Base-by-base conservation (phyloP, 108 stramenopile species). In the Conticribra weissflogii region DNA sequence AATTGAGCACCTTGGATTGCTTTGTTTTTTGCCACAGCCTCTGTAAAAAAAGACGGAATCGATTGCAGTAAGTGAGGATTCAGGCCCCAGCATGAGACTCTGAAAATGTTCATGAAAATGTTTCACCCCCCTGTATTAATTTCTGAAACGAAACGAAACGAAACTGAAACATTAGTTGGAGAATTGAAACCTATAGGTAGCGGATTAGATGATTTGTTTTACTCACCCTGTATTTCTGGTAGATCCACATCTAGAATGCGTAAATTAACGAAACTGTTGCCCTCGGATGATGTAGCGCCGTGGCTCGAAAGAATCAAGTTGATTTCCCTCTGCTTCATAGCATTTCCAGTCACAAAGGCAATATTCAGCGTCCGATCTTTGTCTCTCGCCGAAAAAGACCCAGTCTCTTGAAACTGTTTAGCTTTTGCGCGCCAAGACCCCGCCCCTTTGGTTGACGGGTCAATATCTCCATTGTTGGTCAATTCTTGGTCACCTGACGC, bases 11-110 rank as follows among this genome's bases (percentile, higher is more conserved):
- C n/a, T n/a, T n/a, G n/a, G n/a, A n/a, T n/a, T 32, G 88, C 94
- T 72, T 95, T 95, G 57, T 88, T 88, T 54, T 92, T 92, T 27
- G 94, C 94, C 68, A 95, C 88, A 16, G 86, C 91, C 64, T 86
- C 84, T 23, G 47, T 49, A 46, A 14, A 16, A 49, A 9, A 33
- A 25, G 8, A 44, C 28, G 16, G 22, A n/a, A n/a, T n/a, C n/a
- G n/a, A n/a, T n/a, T n/a, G n/a, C n/a, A n/a, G n/a, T n/a, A n/a
- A n/a, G n/a, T n/a, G n/a, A n/a, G n/a, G n/a, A n/a, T n/a, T n/a
- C n/a, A n/a, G n/a, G n/a, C n/a, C n/a, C n/a, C n/a, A n/a, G n/a
- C n/a, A n/a, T n/a, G n/a, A n/a, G n/a, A n/a, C 36, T 41, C 36
- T 41, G 36, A 46, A n/a, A 19, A 49, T 32, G 3, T 5, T 2